These are phyloP conservation scores for Daldinia childiae DNA, from an alignment of 495 filamentous ascomycete genomes.

Conservation along the genomic window DNA sequence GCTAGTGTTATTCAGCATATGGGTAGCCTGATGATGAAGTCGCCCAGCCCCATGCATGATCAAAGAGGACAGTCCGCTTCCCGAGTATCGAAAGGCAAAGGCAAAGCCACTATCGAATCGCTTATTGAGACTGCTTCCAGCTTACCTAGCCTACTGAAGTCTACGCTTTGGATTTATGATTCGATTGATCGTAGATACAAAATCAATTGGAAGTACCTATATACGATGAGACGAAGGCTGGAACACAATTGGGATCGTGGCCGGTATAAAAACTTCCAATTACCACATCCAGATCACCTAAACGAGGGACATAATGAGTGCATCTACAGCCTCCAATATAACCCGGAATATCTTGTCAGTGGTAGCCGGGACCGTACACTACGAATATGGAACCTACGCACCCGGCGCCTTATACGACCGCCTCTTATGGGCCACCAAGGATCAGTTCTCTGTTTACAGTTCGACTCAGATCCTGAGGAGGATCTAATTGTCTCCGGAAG, in stretches of 20 bases:
- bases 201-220: conserved; percentile 86
- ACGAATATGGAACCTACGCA: conserved; percentile 90
- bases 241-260: conserved; percentile 93
- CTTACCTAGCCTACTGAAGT: conserved; percentile 42
- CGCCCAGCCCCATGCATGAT: conserved; percentile 44
- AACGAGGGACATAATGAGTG: conserved; percentile 91
- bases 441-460: conserved; percentile 94
- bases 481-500: conserved; percentile 94
- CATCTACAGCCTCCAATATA: conserved; percentile 93
- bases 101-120: conserved; percentile 42
- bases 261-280: conserved; percentile 83
- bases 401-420: conserved; percentile 72
- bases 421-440: conserved; percentile 81
- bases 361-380: conserved; percentile 90
- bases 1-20: conserved; percentile 36
- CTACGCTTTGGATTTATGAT: conserved; percentile 56
- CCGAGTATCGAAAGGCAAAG: conserved; percentile 49
- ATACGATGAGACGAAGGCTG: conserved; percentile 83
- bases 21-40: conserved; percentile 42
- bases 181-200: conserved; percentile 56
- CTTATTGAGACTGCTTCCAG: conserved; percentile 40
- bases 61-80: conserved; percentile 20
- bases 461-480: conserved; percentile 89
- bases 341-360: conserved; percentile 85
- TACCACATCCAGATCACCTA: conserved; percentile 82